Evolutionary conservation across 495 filamentous ascomycete species (phyloP).

Genomic region (Achaetomiella virescens): DNA sequence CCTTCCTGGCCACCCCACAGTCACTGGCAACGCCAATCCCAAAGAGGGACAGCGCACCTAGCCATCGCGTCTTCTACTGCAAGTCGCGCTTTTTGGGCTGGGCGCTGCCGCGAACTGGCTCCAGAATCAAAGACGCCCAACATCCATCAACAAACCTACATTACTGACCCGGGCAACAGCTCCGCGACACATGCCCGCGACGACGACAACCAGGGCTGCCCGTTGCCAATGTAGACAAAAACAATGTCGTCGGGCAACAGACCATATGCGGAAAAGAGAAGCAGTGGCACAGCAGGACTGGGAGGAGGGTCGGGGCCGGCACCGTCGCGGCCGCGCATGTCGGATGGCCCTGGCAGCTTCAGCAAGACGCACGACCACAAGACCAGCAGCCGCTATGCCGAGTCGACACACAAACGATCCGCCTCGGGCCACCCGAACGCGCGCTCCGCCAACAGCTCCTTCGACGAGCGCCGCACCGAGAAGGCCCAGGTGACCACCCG

Average conservation of each 20-base stretch:
- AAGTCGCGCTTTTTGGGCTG: conserved; percentile 13
- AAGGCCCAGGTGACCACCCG: conserved; percentile 55
- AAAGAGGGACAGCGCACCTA: background rate
- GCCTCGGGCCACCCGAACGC: conserved; percentile 35
- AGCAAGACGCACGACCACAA: conserved; percentile 18
- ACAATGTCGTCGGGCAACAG: conserved; percentile 37
- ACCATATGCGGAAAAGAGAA: conserved; percentile 38
- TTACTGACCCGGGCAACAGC: background rate
- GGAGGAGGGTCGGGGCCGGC: conserved; percentile 18
- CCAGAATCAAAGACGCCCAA: no score
- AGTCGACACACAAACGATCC: conserved; percentile 35
- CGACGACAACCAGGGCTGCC: conserved; percentile 3
- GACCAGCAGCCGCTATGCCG: conserved; percentile 11
- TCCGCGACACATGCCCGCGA: conserved; percentile 10
- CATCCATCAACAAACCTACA: background rate
- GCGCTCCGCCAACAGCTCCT: conserved; percentile 32
- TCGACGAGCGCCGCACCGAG: conserved; percentile 44
- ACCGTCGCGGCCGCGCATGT: conserved; percentile 32
- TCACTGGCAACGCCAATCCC: background rate
- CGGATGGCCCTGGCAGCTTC: conserved; percentile 20
- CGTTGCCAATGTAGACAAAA: conserved; percentile 26
- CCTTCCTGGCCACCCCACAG: conserved; percentile 7
- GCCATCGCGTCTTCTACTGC: background rate
- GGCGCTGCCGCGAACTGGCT: conserved; percentile 13
- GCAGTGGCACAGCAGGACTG: conserved; percentile 26